Evolutionary conservation across 352 stramenopile species (phyloP).

Genomic region (Phytopythium aichiense): DNA sequence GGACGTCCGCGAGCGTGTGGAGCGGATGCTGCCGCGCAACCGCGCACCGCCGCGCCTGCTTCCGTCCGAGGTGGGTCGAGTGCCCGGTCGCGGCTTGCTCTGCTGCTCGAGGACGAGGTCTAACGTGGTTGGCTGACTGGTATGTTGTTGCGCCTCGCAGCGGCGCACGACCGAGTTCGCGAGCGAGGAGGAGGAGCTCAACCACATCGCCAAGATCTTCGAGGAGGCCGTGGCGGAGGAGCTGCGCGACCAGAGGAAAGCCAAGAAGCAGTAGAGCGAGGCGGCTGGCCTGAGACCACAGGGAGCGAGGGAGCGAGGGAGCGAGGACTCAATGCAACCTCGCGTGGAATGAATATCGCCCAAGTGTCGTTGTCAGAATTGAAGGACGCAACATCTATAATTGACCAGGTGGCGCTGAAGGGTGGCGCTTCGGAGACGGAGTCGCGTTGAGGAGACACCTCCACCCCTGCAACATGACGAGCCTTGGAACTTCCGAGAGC

Average conservation of each 20-base stretch:
- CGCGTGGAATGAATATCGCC: too few relatives aligned
- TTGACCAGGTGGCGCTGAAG: too few relatives aligned
- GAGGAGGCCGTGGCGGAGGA: slow-evolving; percentile 6
- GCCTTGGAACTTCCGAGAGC: background rate
- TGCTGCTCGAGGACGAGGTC: background rate
- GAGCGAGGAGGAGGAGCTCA: slow-evolving; percentile 22
- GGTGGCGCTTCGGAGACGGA: too few relatives aligned
- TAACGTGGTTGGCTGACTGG: background rate
- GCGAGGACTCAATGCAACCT: too few relatives aligned
- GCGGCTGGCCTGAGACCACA: too few relatives aligned
- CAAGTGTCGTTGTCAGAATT: too few relatives aligned
- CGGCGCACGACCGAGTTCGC: slow-evolving; percentile 8
- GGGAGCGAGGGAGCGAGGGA: background rate
- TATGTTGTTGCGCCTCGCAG: background rate
- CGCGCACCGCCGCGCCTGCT: background rate
- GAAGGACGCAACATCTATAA: too few relatives aligned
- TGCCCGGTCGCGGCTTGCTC: too few relatives aligned
- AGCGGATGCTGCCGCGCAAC: slow-evolving; percentile 12
- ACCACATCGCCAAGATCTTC: slow-evolving; percentile 21
- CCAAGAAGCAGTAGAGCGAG: background rate
- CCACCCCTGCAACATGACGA: background rate
- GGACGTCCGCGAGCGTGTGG: slow-evolving; percentile 39
- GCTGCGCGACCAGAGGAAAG: slow-evolving; percentile 2
- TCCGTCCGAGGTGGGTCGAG: background rate
- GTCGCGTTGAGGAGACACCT: too few relatives aligned